A percentile compares a stretch with the other conserved stretches of the same genome.
These are phyloP conservation scores for Nitzschia inconspicua DNA, from an alignment of 108 stramenopile species.

Conservation along the genomic window DNA sequence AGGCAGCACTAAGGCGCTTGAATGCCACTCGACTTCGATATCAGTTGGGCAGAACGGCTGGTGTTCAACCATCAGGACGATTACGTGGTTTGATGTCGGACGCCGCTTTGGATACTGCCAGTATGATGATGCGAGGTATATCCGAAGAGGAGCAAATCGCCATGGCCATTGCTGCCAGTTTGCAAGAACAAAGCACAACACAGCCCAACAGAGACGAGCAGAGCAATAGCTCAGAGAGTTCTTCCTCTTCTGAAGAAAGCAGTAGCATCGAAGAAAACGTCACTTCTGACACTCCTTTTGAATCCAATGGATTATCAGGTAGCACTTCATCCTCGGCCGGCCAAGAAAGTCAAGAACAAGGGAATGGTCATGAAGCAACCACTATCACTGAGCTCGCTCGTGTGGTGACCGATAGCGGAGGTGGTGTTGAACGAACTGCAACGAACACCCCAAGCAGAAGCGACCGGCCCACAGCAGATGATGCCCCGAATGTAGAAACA, in stretches of 20 bases:
- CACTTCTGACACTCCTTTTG: background rate
- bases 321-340: background rate
- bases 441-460: too few relatives aligned
- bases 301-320: background rate
- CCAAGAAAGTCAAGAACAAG: background rate
- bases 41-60: constrained; percentile 12
- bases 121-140: constrained; percentile 59
- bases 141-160: constrained; percentile 80
- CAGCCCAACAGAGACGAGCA: background rate
- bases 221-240: too few relatives aligned
- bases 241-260: background rate
- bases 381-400: constrained; percentile 9
- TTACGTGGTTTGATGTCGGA: background rate
- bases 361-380: constrained; percentile 6
- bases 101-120: constrained; percentile 38
- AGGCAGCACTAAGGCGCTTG: background rate
- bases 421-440: too few relatives aligned
- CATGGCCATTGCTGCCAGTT: constrained; percentile 83
- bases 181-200: constrained; percentile 21
- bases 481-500: too few relatives aligned
- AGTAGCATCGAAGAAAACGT: background rate
- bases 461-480: too few relatives aligned
- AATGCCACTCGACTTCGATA: background rate
- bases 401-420: constrained; percentile 4
- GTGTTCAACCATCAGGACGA: background rate